Evolutionary conservation across 768 basidiomycete genomes (phyloP), one percentile per base, ranked within the genome.

Genomic region (Tephrocybe sp.): DNA sequence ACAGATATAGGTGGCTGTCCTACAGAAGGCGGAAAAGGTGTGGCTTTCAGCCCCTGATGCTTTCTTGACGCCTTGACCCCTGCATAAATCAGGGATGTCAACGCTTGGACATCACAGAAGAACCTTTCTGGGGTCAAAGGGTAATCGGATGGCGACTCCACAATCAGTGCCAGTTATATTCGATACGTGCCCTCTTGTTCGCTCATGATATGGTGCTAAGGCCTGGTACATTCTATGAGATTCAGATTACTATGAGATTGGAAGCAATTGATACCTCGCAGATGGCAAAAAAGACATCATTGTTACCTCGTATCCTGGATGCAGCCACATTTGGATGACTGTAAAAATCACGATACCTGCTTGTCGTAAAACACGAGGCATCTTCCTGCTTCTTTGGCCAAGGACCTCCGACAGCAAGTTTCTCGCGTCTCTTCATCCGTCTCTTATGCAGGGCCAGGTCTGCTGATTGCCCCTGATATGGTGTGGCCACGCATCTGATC

Each of bases 391-490:
- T 43, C 51, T 35, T 28, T 28, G 37, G 35, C 41, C 24, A 53
- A 49, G 44, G 47, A 27, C 40, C 19, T 51, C 19, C 35, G 12
- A 31, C n/a, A 47, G 35, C 24, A 47, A 24, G 16, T 37, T 37
- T 46, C 44, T 45, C 47, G 36, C 31, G 15, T 43, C 36, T 35
- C 22, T 41, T 26, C 22, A 32, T 31, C 25, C 35, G 35, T 38
- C 26, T 41, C 35, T 36, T 45, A 45, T 31, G 31, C 44, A 43
- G 51, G 47, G 28, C 37, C 16, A 25, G 32, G 52, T 52, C 52
- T 54, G 52, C 48, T 60, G 60, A 58, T 60, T 44, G 47, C 36
- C 5, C 57, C 55, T 56, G 57, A 56, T 53, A 58, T 56, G 47
- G 54, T 24, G 37, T 32, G 31, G 44, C 50, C 44, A 55, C 44